phyloP scores from a whole-genome alignment of 139 green algal species.

The Tetraselmis striata region DNA sequence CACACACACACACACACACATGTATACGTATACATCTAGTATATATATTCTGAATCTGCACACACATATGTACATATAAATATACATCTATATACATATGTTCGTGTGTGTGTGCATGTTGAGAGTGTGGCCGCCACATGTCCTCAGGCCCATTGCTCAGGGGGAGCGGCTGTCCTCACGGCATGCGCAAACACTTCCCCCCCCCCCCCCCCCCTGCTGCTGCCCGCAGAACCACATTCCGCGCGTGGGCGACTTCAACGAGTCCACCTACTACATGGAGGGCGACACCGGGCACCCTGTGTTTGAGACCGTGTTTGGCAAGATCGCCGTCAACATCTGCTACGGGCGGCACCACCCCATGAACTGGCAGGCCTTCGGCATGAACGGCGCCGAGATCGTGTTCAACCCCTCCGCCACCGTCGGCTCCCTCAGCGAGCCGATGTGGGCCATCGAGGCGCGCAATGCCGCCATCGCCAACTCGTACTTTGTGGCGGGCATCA shows the following conservation, averaged over 20 bases:
- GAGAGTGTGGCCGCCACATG: too few relatives aligned
- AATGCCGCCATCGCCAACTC: slow-evolving; percentile 86
- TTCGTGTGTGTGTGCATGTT: too few relatives aligned
- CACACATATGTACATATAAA: too few relatives aligned
- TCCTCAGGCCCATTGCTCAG: too few relatives aligned
- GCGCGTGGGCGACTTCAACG: slow-evolving; percentile 95
- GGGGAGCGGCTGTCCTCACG: too few relatives aligned
- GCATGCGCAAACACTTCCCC: too few relatives aligned
- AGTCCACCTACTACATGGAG: slow-evolving; percentile 97
- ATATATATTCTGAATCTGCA: too few relatives aligned
- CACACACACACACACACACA: too few relatives aligned
- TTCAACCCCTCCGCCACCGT: slow-evolving; percentile 97
- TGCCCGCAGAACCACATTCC: slow-evolving; percentile 97
- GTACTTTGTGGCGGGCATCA: slow-evolving; percentile 78
- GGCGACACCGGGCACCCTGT: slow-evolving; percentile 86
- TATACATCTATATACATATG: too few relatives aligned
- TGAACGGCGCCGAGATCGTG: slow-evolving; percentile 95
- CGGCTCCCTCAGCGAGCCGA: slow-evolving; percentile 75
- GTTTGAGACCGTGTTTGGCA: slow-evolving; percentile 87
- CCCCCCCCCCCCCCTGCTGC: too few relatives aligned
- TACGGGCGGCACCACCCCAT: slow-evolving; percentile 95
- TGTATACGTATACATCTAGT: too few relatives aligned
- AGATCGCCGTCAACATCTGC: slow-evolving; percentile 95
- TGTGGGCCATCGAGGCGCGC: slow-evolving; percentile 80
- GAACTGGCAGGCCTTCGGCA: slow-evolving; percentile 91